Evolutionary conservation across 1,284 basidiomycete species (phyloP).

Genomic region (Leccinum fallax): DNA sequence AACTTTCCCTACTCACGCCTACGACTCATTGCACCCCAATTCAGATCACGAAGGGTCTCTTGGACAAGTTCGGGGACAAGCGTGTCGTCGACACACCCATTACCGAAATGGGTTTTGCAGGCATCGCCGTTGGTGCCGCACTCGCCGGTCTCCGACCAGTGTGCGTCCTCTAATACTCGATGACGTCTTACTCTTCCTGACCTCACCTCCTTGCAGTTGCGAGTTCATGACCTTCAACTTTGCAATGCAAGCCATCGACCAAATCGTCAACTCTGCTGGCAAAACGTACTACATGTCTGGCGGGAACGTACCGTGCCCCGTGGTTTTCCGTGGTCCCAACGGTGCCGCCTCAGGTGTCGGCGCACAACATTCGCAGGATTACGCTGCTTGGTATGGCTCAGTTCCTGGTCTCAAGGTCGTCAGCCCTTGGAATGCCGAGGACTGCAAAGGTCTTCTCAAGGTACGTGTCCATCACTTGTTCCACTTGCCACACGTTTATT

Average conservation of each 20-base stretch:
- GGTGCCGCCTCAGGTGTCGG: conserved; percentile 97
- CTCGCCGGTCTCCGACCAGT: conserved; percentile 93
- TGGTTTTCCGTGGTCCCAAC: conserved; percentile 99
- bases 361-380: conserved; percentile 94
- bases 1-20: conserved; percentile 3
- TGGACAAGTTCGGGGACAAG: conserved; percentile 99
- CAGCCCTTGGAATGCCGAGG: conserved; percentile 96
- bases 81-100: conserved; percentile 98
- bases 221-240: conserved; percentile 99
- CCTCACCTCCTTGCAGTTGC: conserved; percentile 57
- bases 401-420: conserved; percentile 98
- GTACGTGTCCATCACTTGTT: conserved; percentile 41
- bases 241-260: conserved; percentile 98
- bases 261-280: conserved; percentile 99
- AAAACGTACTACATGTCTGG: conserved; percentile 99
- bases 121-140: conserved; percentile 94
- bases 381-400: conserved; percentile 93
- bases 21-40: conserved; percentile 9
- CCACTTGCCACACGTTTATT: conserved; percentile 1
- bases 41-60: conserved; percentile 94
- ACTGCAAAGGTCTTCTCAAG: conserved; percentile 98
- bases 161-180: conserved; percentile 41
- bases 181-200: conserved; percentile 13
- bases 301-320: conserved; percentile 95
- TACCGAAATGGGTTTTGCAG: conserved; percentile 98